Conservation (phyloP, 1,284 basidiomycete species). For the Farysia itapuensis region DNA sequence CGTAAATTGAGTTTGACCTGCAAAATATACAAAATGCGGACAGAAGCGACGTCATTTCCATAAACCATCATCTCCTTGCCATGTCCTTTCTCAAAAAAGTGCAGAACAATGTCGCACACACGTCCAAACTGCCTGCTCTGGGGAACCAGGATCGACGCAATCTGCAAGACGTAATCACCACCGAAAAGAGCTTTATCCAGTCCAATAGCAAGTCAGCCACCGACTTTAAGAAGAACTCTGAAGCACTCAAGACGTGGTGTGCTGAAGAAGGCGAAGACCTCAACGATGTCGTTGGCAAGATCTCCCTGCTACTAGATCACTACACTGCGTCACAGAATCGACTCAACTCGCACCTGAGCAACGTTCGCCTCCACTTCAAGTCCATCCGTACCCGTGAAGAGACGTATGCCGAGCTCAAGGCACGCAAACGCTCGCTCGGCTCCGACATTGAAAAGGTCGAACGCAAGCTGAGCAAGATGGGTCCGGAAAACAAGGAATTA, state of each 20-base stretch:
- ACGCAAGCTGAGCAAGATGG: conserved; percentile 86
- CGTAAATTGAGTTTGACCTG: too few relatives aligned
- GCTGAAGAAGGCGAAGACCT: conserved; percentile 84
- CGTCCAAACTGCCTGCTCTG: conserved; percentile 70
- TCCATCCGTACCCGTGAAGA: conserved; percentile 81
- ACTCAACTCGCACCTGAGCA: conserved; percentile 74
- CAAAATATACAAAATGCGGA: too few relatives aligned
- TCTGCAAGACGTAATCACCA: conserved; percentile 83
- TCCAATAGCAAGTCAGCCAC: conserved; percentile 70
- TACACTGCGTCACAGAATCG: conserved; percentile 72
- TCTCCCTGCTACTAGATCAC: conserved; percentile 71
- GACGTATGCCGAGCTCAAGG: conserved; percentile 74
- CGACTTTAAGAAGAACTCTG: conserved; percentile 73
- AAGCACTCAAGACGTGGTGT: conserved; percentile 77
- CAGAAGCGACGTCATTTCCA: too few relatives aligned
- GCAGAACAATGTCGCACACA: conserved; percentile 70
- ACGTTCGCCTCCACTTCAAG: conserved; percentile 68
- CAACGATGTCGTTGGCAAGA: conserved; percentile 74
- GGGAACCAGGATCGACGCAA: conserved; percentile 80
- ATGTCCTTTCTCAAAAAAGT: conserved; percentile 56
- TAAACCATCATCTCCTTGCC: too few relatives aligned
- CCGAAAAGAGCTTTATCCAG: conserved; percentile 79
- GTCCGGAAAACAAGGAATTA: conserved; percentile 81
- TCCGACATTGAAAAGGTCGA: conserved; percentile 83
- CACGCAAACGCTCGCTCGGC: conserved; percentile 70